Evolutionary conservation across 108 stramenopile genomes (phyloP).

Genomic region (Skeletonema menzelii): DNA sequence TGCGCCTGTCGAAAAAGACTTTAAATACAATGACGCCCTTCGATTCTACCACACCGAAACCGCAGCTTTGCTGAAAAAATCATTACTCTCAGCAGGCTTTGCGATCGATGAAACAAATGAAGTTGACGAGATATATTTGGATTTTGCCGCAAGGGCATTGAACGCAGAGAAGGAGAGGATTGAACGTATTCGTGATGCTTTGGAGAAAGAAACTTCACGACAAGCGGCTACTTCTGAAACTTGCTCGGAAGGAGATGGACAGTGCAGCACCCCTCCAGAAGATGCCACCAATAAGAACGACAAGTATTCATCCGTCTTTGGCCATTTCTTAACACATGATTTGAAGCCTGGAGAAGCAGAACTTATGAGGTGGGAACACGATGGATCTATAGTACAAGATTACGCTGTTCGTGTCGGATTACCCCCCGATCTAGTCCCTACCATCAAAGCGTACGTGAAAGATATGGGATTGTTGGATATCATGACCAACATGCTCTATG

Average conservation of each 20-base stretch:
- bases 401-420: slow-evolving; percentile 57
- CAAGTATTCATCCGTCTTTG: slow-evolving; percentile 20
- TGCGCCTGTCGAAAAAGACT: not conserved
- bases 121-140: slow-evolving; percentile 31
- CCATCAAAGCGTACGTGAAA: slow-evolving; percentile 36
- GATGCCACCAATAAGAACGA: not conserved
- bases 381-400: slow-evolving; percentile 34
- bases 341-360: slow-evolving; percentile 37
- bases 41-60: slow-evolving; percentile 24
- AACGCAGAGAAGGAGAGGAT: slow-evolving; percentile 20
- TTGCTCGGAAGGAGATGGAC: not conserved
- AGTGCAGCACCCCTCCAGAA: not conserved
- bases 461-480: slow-evolving; percentile 47
- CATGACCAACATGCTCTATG: slow-evolving; percentile 47
- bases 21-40: slow-evolving; percentile 24
- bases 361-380: slow-evolving; percentile 40
- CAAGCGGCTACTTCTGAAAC: not conserved
- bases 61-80: slow-evolving; percentile 12
- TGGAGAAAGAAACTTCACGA: not conserved
- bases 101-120: slow-evolving; percentile 27
- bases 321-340: slow-evolving; percentile 43
- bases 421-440: slow-evolving; percentile 30
- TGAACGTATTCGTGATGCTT: slow-evolving; percentile 15
- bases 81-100: slow-evolving; percentile 40
- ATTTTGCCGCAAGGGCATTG: slow-evolving; percentile 35